Percentiles rank a stretch among this genome's conserved stretches.
phyloP scores from a whole-genome alignment of 371 early-diverging fungal genomes.

The Circinella umbellata region DNA sequence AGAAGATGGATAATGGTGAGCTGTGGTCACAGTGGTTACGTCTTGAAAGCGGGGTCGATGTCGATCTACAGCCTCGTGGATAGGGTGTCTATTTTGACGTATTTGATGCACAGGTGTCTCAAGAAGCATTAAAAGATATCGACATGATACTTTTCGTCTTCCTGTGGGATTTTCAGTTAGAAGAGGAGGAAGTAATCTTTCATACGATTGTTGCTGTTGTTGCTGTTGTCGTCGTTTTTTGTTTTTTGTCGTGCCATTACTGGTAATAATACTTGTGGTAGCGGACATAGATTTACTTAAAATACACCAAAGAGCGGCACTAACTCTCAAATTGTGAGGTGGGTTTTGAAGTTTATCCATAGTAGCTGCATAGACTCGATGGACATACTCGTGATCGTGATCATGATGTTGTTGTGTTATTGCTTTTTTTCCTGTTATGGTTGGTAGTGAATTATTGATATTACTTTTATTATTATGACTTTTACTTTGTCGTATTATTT shows the following conservation, averaged over 20 bases:
- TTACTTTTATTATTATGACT: no score
- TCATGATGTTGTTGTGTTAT: neutral
- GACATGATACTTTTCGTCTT: constrained; percentile 6
- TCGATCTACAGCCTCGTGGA: constrained; percentile 20
- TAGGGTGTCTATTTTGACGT: constrained; percentile 25
- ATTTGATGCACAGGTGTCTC: constrained; percentile 26
- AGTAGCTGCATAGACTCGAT: constrained; percentile 6
- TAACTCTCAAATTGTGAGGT: neutral
- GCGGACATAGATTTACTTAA: neutral
- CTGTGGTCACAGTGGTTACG: constrained; percentile 20
- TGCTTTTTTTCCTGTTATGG: neutral
- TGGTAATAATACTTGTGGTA: neutral
- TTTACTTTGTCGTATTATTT: neutral
- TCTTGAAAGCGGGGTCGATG: constrained; percentile 29
- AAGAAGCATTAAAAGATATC: constrained; percentile 35
- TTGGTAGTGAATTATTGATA: neutral
- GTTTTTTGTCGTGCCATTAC: no score
- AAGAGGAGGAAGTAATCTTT: constrained; percentile 3
- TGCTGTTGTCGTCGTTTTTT: neutral
- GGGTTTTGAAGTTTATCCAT: constrained; percentile 3
- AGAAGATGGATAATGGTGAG: neutral
- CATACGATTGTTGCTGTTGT: neutral
- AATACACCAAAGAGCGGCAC: constrained; percentile 6
- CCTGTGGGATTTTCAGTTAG: constrained; percentile 1
- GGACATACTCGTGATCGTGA: constrained; percentile 1